Evolutionary conservation across 2,329 filamentous ascomycete species (phyloP).

Genomic region (Penicillium sp.): DNA sequence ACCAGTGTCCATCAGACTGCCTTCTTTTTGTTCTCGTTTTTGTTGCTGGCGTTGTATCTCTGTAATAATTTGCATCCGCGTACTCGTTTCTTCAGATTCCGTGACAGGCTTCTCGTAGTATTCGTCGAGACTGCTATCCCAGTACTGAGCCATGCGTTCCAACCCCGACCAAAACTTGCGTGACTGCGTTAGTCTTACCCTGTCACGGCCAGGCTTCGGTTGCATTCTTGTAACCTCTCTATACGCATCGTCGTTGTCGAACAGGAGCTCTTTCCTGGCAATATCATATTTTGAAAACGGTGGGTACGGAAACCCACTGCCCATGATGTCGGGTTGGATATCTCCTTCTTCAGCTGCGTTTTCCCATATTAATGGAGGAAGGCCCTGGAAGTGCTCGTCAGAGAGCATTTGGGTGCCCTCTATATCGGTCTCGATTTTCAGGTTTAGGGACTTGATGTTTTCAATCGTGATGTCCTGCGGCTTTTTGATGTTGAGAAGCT

Average conservation of each 20-base stretch:
- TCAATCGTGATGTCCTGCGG: constrained; percentile 38
- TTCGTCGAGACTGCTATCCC: constrained; percentile 58
- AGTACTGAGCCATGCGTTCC: constrained; percentile 59
- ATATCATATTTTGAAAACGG: constrained; percentile 47
- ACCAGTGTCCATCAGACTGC: constrained; percentile 4
- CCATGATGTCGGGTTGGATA: constrained; percentile 33
- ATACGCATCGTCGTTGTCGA: constrained; percentile 56
- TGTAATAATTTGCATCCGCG: background rate
- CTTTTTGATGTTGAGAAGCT: constrained; percentile 41
- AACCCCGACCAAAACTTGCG: constrained; percentile 59
- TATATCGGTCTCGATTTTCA: constrained; percentile 36
- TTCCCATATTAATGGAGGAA: constrained; percentile 38
- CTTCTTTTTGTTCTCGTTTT: background rate
- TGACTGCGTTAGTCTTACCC: constrained; percentile 52
- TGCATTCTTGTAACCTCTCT: constrained; percentile 50
- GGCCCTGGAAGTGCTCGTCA: constrained; percentile 27
- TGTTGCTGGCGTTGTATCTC: background rate
- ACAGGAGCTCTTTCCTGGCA: constrained; percentile 48
- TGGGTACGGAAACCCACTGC: constrained; percentile 48
- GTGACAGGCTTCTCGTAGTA: constrained; percentile 43
- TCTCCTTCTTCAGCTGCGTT: background rate
- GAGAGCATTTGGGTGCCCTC: constrained; percentile 34
- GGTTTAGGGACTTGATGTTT: constrained; percentile 39
- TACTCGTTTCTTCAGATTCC: constrained; percentile 13
- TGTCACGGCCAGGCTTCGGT: constrained; percentile 41